A percentile compares a stretch with the other conserved stretches of the same genome.
Evolutionary conservation across 371 early-diverging fungal species (phyloP).

Genomic region (Sanchytrium tribonematis): DNA sequence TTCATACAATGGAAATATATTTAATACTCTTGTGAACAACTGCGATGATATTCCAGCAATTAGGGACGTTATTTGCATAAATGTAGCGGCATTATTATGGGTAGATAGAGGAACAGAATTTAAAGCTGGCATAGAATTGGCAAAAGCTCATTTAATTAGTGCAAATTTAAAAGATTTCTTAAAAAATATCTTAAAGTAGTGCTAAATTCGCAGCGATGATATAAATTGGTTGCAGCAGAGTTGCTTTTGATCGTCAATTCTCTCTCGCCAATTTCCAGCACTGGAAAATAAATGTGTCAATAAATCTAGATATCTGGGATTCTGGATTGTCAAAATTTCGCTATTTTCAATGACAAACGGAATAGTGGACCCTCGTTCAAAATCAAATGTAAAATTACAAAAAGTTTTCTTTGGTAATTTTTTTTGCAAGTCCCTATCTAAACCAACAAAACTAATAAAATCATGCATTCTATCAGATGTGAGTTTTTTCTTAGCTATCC

Average conservation of each 20-base stretch:
- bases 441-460: not conserved
- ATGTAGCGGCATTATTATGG: slow-evolving; percentile 51
- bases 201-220: no score
- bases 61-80: slow-evolving; percentile 64
- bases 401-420: not conserved
- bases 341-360: not conserved
- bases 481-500: not conserved
- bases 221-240: not conserved
- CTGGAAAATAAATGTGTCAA: not conserved
- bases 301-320: not conserved
- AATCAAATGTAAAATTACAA: not conserved
- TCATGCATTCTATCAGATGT: not conserved
- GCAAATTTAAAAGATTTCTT: slow-evolving; percentile 36
- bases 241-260: not conserved
- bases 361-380: not conserved
- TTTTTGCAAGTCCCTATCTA: not conserved
- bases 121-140: slow-evolving; percentile 43
- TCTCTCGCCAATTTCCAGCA: not conserved
- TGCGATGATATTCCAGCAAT: slow-evolving; percentile 26
- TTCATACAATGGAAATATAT: slow-evolving; percentile 34
- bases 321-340: not conserved
- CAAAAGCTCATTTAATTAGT: slow-evolving; percentile 32
- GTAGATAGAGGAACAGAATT: slow-evolving; percentile 46
- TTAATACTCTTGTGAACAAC: slow-evolving; percentile 31
- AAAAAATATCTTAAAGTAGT: slow-evolving; percentile 16